Evolutionary conservation across 2,329 filamentous ascomycete genomes (phyloP).

Genomic region (Neofusicoccum sp.): DNA sequence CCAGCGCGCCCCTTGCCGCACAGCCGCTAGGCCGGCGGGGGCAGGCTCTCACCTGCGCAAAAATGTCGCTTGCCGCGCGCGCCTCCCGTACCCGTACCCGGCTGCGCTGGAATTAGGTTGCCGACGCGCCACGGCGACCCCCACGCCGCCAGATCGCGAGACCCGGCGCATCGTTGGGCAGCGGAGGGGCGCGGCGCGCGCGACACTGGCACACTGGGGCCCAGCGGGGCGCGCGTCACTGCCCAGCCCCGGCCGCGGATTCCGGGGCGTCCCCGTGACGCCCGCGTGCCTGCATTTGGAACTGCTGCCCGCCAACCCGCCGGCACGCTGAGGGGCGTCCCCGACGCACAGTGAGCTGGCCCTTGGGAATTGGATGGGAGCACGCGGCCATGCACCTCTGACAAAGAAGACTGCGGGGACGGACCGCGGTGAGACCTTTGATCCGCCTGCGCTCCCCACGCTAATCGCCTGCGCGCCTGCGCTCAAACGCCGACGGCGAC

Average conservation of each 20-base stretch:
- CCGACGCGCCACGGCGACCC: conserved; percentile 8
- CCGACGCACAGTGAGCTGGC: conserved; percentile 14
- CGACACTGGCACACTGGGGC: neutral
- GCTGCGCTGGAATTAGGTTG: conserved; percentile 14
- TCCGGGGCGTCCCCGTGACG: neutral
- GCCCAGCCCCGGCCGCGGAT: neutral
- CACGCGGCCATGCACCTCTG: conserved; percentile 8
- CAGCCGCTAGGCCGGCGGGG: conserved; percentile 6
- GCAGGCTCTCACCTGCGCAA: neutral
- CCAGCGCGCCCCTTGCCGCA: neutral
- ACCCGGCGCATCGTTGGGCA: conserved; percentile 6
- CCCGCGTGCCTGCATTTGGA: neutral
- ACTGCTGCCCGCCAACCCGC: neutral
- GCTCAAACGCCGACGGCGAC: conserved; percentile 21
- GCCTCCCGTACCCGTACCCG: neutral
- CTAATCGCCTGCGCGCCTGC: conserved; percentile 19
- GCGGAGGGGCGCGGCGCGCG: neutral
- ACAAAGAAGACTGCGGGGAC: conserved; percentile 14
- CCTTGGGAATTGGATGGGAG: neutral
- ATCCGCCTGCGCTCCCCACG: conserved; percentile 33
- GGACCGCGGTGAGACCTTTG: conserved; percentile 22
- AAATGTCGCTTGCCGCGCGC: neutral
- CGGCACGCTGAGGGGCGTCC: neutral
- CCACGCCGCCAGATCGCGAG: conserved; percentile 1
- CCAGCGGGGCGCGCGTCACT: neutral